Evolutionary conservation across 192 early-diverging fungal species (phyloP).

Genomic region (Phlyctochytrium planicorne): DNA sequence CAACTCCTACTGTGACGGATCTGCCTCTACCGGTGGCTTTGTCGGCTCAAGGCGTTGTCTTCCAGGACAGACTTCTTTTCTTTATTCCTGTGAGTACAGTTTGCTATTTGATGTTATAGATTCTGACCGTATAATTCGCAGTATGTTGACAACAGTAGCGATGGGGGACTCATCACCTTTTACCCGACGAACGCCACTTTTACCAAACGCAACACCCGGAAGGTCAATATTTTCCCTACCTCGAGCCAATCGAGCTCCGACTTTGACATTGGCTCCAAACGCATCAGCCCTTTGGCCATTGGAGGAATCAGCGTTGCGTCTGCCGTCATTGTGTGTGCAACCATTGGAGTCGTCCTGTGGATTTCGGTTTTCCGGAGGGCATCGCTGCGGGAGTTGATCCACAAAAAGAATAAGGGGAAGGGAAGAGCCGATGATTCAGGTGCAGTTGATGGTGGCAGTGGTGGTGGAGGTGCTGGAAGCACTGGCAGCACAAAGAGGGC

Average conservation of each 20-base stretch:
- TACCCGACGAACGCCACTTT: background rate
- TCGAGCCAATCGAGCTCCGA: background rate
- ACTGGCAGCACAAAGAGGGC: no score
- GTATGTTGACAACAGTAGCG: background rate
- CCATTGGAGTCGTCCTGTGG: background rate
- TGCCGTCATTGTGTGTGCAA: background rate
- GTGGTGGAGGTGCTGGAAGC: no score
- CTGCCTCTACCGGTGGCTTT: background rate
- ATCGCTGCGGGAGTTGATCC: background rate
- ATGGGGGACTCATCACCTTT: background rate
- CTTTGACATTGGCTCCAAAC: background rate
- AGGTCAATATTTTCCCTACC: background rate
- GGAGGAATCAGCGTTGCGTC: background rate
- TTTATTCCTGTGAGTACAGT: background rate
- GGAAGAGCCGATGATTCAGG: background rate
- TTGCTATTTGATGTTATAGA: background rate
- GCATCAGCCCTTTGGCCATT: background rate
- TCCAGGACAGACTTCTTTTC: background rate
- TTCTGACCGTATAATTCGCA: background rate
- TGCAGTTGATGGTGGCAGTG: background rate
- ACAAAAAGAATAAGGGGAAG: background rate
- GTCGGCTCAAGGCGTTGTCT: background rate
- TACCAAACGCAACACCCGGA: background rate
- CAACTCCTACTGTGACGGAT: background rate
- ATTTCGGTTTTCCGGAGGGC: background rate